Evolutionary conservation across 2,329 filamentous ascomycete genomes (phyloP), one percentile per base, ranked within the genome.

Genomic region (Neopestalotiopsis sp.): DNA sequence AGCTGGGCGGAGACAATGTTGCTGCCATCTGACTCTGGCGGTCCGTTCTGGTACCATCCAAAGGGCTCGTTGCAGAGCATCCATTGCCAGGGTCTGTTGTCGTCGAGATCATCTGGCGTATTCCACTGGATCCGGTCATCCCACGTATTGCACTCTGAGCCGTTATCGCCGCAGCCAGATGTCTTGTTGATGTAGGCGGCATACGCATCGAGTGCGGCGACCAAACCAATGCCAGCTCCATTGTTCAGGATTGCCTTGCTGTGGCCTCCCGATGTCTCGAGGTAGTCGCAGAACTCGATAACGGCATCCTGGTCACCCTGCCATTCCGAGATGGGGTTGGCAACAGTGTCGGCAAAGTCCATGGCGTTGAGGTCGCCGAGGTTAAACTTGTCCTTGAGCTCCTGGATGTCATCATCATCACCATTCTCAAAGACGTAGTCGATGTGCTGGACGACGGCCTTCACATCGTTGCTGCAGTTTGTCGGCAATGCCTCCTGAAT

Each of bases 381-480:
- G 2, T 81, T 81, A 70, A 86, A 86, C 67, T 76, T 77, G 10
- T 76, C 71, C 71, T 86, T 84, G 4, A 86, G 74, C 0, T 74
- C 74, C 38, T 71, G 71, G 69, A 80, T 78, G 71, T 67, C 82
- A 69, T 65, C 78, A 72, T 64, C 74, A 74, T 78, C 78, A 32
- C 80, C 80, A 34, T 79, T 77, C 65, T 77, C 74, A 4, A 78
- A 77, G 60, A 81, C 79, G 71, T 72, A 78, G 70, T 88, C 83
- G 17, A 86, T 76, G 71, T 85, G 76, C n/a, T 83, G 77, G 56
- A 86, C 78, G 12, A 86, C 84, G 0, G 81, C 76, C 7, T 80
- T 76, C 40, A 87, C 74, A 71, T 87, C 84, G 10, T 72, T 77
- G 72, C 81, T 84, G 77, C 85, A 87, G 73, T 85, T 86, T 71